Percentiles rank a stretch among this genome's conserved stretches.
These are phyloP conservation scores for Knoxdaviesia capensis DNA, from an alignment of 2,329 filamentous ascomycete species.

Conservation along the genomic window DNA sequence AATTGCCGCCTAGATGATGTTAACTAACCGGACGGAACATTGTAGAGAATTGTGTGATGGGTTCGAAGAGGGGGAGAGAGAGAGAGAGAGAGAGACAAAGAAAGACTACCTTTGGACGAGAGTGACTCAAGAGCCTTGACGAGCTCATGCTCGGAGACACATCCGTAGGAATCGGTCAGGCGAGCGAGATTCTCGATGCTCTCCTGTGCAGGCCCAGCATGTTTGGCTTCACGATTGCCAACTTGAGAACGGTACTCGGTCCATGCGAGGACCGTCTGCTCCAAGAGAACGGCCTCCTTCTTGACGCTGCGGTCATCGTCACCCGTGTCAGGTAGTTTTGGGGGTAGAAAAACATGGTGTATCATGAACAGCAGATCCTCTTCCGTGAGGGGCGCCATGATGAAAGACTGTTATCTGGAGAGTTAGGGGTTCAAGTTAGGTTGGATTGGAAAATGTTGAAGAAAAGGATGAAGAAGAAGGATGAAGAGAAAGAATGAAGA, in stretches of 20 bases:
- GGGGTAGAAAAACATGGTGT: constrained; percentile 14
- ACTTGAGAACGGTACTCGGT: not conserved
- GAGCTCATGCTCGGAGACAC: not conserved
- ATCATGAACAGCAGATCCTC: constrained; percentile 1
- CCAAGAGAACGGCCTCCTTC: not conserved
- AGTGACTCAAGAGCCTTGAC: not conserved
- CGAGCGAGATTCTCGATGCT: not conserved
- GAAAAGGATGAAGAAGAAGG: no score
- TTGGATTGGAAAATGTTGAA: no score
- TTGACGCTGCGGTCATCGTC: constrained; percentile 3
- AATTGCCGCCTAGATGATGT: constrained; percentile 2
- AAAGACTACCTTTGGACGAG: not conserved
- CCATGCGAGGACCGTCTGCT: not conserved
- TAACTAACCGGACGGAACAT: not conserved
- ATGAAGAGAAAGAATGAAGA: no score
- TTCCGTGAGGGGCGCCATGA: not conserved
- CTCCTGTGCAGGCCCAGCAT: not conserved
- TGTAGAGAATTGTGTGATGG: not conserved
- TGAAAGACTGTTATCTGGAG: no score
- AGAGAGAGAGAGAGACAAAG: not conserved
- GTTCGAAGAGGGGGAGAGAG: not conserved
- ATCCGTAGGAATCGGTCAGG: not conserved
- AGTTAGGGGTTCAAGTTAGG: no score
- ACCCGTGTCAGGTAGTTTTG: constrained; percentile 8
- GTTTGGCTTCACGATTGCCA: not conserved